These are phyloP conservation scores for Pseudohalonectria lignicola DNA, from an alignment of 2,329 filamentous ascomycete species.

Conservation along the genomic window DNA sequence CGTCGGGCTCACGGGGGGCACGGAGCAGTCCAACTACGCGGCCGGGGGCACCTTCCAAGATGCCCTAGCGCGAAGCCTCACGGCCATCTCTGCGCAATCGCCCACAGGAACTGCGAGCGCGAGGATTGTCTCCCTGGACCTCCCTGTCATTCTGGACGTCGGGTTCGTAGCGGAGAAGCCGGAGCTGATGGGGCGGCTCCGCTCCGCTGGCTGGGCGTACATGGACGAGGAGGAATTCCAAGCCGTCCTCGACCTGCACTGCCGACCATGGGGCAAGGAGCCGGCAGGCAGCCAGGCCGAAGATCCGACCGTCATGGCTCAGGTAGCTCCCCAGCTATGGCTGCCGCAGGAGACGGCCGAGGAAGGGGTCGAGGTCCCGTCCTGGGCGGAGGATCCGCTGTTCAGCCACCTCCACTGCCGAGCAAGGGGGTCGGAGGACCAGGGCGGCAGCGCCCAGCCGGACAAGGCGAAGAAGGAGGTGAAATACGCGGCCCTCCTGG, in stretches of 20 bases:
- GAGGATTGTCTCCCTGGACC: background rate
- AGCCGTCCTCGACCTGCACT: slow-evolving; percentile 2
- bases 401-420: slow-evolving; percentile 1
- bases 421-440: background rate
- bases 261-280: background rate
- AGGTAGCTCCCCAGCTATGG: slow-evolving; percentile 3
- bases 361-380: background rate
- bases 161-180: slow-evolving; percentile 4
- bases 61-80: slow-evolving; percentile 4
- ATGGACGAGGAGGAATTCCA: slow-evolving; percentile 8
- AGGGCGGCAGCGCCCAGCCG: background rate
- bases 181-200: slow-evolving; percentile 2
- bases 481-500: background rate
- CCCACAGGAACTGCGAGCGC: background rate
- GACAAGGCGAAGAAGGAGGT: background rate
- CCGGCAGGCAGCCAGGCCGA: background rate
- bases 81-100: background rate
- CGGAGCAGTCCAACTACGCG: slow-evolving; percentile 26
- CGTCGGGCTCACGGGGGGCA: slow-evolving; percentile 21
- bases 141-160: slow-evolving; percentile 3
- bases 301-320: background rate
- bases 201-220: slow-evolving; percentile 5
- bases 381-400: slow-evolving; percentile 2
- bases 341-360: slow-evolving; percentile 3
- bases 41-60: slow-evolving; percentile 24